A percentile compares a stretch with the other conserved stretches of the same genome.
Conservation (phyloP, 495 filamentous ascomycete genomes). For the Aspergillus conjunctus region DNA sequence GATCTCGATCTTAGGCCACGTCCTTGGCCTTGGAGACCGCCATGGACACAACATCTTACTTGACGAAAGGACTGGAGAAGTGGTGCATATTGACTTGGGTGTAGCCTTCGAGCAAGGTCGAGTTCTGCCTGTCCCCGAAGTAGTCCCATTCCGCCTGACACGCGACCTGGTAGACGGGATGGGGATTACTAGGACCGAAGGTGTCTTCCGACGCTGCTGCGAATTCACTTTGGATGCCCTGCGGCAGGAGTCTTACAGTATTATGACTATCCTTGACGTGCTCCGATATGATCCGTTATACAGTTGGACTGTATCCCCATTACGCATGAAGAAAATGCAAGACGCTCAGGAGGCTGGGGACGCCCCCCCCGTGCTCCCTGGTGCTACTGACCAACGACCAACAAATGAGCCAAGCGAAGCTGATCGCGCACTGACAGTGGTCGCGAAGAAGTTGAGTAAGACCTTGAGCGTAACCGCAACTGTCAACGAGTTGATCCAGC, state of each 20-base stretch:
- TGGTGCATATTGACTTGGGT: constrained; percentile 94
- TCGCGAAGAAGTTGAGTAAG: constrained; percentile 91
- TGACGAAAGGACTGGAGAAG: constrained; percentile 87
- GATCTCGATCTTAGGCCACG: constrained; percentile 91
- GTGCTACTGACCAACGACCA: constrained; percentile 43
- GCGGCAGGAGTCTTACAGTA: constrained; percentile 87
- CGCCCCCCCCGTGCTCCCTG: constrained; percentile 38
- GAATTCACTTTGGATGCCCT: constrained; percentile 95
- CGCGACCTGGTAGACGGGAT: constrained; percentile 95
- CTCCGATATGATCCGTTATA: constrained; percentile 95
- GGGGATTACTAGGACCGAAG: constrained; percentile 93
- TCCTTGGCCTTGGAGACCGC: constrained; percentile 91
- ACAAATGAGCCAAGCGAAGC: constrained; percentile 86
- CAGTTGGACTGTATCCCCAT: constrained; percentile 90
- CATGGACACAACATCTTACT: constrained; percentile 97
- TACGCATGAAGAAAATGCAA: constrained; percentile 78
- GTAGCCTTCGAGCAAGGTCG: constrained; percentile 96
- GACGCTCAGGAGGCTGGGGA: constrained; percentile 58
- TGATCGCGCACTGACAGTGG: constrained; percentile 86
- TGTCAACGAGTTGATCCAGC: constrained; percentile 95
- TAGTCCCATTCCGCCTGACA: constrained; percentile 94
- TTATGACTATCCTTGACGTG: constrained; percentile 96
- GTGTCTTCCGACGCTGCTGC: constrained; percentile 93
- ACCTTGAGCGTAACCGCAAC: constrained; percentile 91
- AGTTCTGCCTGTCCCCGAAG: constrained; percentile 87